A percentile compares a stretch with the other conserved stretches of the same genome.
phyloP scores from a whole-genome alignment of 345 rosid species.

The Capsella bursapastoris region DNA sequence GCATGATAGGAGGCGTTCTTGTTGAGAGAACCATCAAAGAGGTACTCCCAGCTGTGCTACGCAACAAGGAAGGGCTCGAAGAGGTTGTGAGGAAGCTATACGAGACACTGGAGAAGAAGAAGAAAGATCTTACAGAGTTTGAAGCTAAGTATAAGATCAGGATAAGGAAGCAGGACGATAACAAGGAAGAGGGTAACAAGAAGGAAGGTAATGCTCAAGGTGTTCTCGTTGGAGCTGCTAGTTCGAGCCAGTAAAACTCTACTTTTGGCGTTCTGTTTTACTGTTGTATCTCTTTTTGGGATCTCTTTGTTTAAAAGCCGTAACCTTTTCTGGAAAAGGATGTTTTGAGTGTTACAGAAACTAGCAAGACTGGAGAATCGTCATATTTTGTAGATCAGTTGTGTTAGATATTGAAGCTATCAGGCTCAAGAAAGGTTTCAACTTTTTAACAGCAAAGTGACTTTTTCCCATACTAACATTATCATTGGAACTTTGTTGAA shows the following conservation, averaged over 20 bases:
- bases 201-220: constrained; percentile 94
- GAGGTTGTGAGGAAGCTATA: constrained; percentile 83
- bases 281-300: constrained; percentile 22
- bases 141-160: constrained; percentile 90
- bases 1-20: constrained; percentile 94
- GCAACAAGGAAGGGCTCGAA: constrained; percentile 93
- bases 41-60: constrained; percentile 91
- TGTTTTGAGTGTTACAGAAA: constrained; percentile 33
- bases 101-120: constrained; percentile 84
- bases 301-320: not conserved
- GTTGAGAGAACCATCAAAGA: constrained; percentile 94
- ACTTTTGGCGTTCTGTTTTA: not conserved
- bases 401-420: constrained; percentile 12
- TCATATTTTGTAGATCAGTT: constrained; percentile 26
- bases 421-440: no score
- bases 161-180: constrained; percentile 57
- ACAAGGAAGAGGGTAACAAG: constrained; percentile 37
- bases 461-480: no score
- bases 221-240: constrained; percentile 92
- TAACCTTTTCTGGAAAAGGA: constrained; percentile 7
- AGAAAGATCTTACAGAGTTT: constrained; percentile 74
- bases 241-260: constrained; percentile 51
- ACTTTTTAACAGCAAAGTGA: no score
- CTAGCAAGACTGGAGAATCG: constrained; percentile 25
- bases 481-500: no score